Percentiles rank a stretch among this genome's conserved stretches.
These are phyloP conservation scores for Leccinum truebloodii DNA, from an alignment of 768 basidiomycete genomes.

Conservation along the genomic window DNA sequence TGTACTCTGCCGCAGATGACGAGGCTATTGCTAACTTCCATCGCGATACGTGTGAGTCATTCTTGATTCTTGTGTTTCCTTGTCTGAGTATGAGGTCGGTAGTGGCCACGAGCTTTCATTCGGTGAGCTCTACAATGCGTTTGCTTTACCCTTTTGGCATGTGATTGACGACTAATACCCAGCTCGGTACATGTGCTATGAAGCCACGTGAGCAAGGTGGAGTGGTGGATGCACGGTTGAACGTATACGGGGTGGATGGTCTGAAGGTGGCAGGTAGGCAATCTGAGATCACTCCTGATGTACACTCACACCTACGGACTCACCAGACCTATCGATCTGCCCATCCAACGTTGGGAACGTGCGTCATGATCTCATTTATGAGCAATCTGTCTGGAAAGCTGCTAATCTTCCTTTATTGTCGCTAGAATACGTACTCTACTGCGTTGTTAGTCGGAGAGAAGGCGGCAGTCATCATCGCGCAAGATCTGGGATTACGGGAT, in stretches of 20 bases:
- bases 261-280: slow-evolving; percentile 20
- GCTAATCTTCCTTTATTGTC: not conserved
- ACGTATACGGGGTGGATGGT: slow-evolving; percentile 14
- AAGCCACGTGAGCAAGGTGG: slow-evolving; percentile 33
- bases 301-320: not conserved
- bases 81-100: not conserved
- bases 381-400: not conserved
- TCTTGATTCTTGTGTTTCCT: not conserved
- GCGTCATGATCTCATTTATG: not conserved
- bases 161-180: too few species aligned
- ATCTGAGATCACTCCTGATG: not conserved
- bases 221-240: slow-evolving; percentile 14
- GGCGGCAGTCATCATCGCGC: slow-evolving; percentile 57
- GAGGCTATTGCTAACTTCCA: not conserved
- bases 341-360: slow-evolving; percentile 29
- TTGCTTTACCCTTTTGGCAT: too few species aligned
- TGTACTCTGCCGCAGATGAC: not conserved
- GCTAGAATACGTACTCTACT: slow-evolving; percentile 44
- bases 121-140: not conserved
- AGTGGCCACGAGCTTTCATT: not conserved
- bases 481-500: slow-evolving; percentile 38
- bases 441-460: slow-evolving; percentile 57
- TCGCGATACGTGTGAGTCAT: not conserved
- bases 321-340: slow-evolving; percentile 40
- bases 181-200: slow-evolving; percentile 47